phyloP scores from a whole-genome alignment of 2,329 filamentous ascomycete species.

The Fusarium austroafricanum region DNA sequence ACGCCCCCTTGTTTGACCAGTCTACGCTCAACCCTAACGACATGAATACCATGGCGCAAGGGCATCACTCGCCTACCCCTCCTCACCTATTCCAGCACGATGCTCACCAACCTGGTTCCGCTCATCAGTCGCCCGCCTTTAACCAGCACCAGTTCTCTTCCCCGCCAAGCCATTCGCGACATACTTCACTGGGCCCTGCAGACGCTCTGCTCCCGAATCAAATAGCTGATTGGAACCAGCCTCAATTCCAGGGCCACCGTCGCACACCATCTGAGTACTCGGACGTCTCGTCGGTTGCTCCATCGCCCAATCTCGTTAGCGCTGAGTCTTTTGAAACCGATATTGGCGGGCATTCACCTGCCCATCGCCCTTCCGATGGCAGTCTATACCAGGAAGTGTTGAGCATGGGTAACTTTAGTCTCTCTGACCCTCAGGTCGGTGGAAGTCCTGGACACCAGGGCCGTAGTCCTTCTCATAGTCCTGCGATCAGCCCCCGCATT shows the following conservation, averaged over 20 bases:
- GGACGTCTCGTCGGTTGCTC: slow-evolving; percentile 86
- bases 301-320: slow-evolving; percentile 83
- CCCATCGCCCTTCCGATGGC: slow-evolving; percentile 79
- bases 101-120: slow-evolving; percentile 58
- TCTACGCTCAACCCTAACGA: slow-evolving; percentile 58
- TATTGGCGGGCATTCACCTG: slow-evolving; percentile 79
- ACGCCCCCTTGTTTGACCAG: slow-evolving; percentile 69
- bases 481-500: slow-evolving; percentile 73
- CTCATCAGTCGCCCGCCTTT: slow-evolving; percentile 68
- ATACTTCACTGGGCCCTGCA: slow-evolving; percentile 68
- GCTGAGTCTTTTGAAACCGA: slow-evolving; percentile 83
- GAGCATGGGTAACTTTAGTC: slow-evolving; percentile 81
- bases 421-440: slow-evolving; percentile 76
- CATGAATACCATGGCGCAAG: slow-evolving; percentile 65
- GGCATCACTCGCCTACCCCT: slow-evolving; percentile 67
- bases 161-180: slow-evolving; percentile 64
- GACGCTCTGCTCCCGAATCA: slow-evolving; percentile 67
- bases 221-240: slow-evolving; percentile 63
- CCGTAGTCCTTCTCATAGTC: slow-evolving; percentile 82
- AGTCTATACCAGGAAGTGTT: slow-evolving; percentile 81
- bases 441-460: slow-evolving; percentile 75
- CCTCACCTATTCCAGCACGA: slow-evolving; percentile 66
- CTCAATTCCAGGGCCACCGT: slow-evolving; percentile 82
- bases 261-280: slow-evolving; percentile 91
- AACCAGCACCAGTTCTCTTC: slow-evolving; percentile 67